Evolutionary conservation across 441 rosid species (phyloP).

Genomic region (Metrosideros polymorpha): DNA sequence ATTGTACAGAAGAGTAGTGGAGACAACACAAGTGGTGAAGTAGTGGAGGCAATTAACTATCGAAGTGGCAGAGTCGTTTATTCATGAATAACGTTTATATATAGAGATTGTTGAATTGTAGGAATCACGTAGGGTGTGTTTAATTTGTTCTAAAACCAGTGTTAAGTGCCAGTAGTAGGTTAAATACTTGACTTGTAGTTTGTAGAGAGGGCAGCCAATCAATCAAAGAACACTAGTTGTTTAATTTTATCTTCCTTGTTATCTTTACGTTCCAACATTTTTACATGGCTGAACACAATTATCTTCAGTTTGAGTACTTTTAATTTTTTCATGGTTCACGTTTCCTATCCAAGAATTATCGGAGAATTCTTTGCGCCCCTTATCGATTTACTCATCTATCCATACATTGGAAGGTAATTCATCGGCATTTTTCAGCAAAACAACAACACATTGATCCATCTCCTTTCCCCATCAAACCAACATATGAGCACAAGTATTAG

Average conservation of each 20-base stretch:
- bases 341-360: background rate
- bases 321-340: too few species aligned
- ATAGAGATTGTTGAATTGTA: background rate
- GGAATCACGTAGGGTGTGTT: background rate
- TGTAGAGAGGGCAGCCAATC: background rate
- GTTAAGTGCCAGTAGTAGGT: background rate
- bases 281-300: background rate
- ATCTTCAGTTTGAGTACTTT: background rate
- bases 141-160: background rate
- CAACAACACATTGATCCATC: background rate
- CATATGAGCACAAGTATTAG: background rate
- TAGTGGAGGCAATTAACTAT: background rate
- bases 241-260: background rate
- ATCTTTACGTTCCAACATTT: background rate
- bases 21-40: background rate
- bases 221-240: background rate
- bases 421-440: background rate
- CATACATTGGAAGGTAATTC: background rate
- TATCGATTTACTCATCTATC: too few species aligned
- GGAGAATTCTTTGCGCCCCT: background rate
- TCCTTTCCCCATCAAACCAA: background rate
- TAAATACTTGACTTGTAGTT: background rate
- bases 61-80: background rate
- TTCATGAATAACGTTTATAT: background rate
- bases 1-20: background rate